Base-by-base conservation (phyloP, 352 stramenopile species). In the Phytophthora tubulina region DNA sequence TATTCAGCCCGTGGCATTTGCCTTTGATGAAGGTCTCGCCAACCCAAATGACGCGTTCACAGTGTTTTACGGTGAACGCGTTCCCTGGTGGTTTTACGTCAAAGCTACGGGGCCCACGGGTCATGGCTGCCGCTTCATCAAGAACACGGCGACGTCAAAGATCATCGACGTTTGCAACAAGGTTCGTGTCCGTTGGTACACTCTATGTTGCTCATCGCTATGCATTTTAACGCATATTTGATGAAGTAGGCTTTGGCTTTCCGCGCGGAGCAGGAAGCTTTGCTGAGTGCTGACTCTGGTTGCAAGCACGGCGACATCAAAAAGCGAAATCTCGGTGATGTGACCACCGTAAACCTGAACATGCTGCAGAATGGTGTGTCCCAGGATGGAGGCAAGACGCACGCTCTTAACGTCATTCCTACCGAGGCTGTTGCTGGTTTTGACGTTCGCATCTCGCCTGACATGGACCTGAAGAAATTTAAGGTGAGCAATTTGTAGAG, bases 271-370 rank as follows among this genome's bases (percentile, higher is more conserved):
- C 96, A 99, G 73, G 88, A 97, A 41, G 84, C 91, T 54, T 36
- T 88, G 38, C 72, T 99, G 6, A 92, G 76, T 64, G 81, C 75
- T 48, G 86, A 78, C 52, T 49, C 61, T 35, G 91, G 90, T 4
- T 99, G 96, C 82, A 94, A 92, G 45, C 96, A 99, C 75, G 92
- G 89, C n/a, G 86, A 98, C 17, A 96, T 95, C 49, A 87, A 92
- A 70, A 95, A 96, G 72, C 90, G 88, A 49, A 97, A 94, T 39
- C 72, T 99, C 30, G 97, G 97, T 11, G 97, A 99, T 74, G 96
- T 99, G 4, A 98, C 96, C 4, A 98, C 92, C 11, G 75, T 99
- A 48, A 99, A 99, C 78, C 86, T 99, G 42, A 99, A 96, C 11
- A 90, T 96, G 54, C 79, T 99, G 17, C 73, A 97, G 75, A 92